Conservation (phyloP, 2,329 filamentous ascomycete genomes). For the Exserohilum rostratum region DNA sequence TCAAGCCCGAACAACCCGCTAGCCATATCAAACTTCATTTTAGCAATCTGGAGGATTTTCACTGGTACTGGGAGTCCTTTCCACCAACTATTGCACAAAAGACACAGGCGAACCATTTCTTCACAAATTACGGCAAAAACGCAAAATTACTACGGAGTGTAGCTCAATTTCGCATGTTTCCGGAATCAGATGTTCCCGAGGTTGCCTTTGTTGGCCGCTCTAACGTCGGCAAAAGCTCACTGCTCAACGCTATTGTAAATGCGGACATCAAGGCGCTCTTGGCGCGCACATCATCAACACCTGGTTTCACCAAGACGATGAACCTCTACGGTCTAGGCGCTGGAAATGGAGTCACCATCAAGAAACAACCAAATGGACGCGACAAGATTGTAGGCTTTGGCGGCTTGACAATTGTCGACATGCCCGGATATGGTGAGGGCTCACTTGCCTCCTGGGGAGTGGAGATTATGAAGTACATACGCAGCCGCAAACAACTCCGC, state of each 20-base stretch:
- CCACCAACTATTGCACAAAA: slow-evolving; percentile 45
- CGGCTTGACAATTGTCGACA: slow-evolving; percentile 67
- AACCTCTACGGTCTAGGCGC: slow-evolving; percentile 68
- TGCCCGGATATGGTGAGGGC: slow-evolving; percentile 73
- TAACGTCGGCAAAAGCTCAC: slow-evolving; percentile 72
- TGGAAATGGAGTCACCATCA: slow-evolving; percentile 28
- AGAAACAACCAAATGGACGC: slow-evolving; percentile 20
- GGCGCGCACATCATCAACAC: slow-evolving; percentile 61
- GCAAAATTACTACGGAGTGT: slow-evolving; percentile 65
- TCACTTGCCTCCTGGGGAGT: slow-evolving; percentile 67
- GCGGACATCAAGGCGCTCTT: slow-evolving; percentile 52
- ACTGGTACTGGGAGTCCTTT: slow-evolving; percentile 45
- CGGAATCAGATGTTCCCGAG: slow-evolving; percentile 62
- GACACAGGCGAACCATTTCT: slow-evolving; percentile 52
- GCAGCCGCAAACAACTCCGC: slow-evolving; percentile 65
- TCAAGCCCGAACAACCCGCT: slow-evolving; percentile 11
- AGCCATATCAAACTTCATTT: slow-evolving; percentile 10
- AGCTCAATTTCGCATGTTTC: slow-evolving; percentile 65
- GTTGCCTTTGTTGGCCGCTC: slow-evolving; percentile 71
- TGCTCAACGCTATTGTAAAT: slow-evolving; percentile 67
- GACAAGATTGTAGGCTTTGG: slow-evolving; percentile 47
- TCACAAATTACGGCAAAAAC: slow-evolving; percentile 45
- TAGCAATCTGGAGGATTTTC: slow-evolving; percentile 23
- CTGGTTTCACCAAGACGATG: slow-evolving; percentile 68
- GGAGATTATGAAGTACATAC: slow-evolving; percentile 72